Base-by-base conservation (phyloP, 148 eudicot genomes). In the Cornus suecica region DNA sequence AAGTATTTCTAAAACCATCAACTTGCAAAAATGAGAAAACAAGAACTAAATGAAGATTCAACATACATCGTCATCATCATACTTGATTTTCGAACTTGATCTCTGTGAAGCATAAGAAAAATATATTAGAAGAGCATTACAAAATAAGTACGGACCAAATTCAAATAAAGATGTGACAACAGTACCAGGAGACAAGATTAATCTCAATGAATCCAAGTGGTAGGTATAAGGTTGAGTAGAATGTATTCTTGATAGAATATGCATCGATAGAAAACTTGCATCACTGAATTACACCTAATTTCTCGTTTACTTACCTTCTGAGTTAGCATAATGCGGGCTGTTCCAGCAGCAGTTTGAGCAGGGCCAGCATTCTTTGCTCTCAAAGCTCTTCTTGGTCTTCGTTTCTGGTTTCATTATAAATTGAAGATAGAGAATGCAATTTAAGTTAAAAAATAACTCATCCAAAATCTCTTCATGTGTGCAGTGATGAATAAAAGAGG, bases 261-360 rank as follows among this genome's bases (percentile, higher is more conserved):
- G 4, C 52, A 5, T 45, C 10, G 9, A 10, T 45, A 14, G 13
- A 4, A 45, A 45, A 45, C 18, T 60, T 22, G n/a, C 42, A 14
- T 25, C 45, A 31, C 22, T 72, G 20, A 14, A n/a, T 27, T 2
- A n/a, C 23, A 28, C 6, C 7, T 26, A 18, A 13, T 32, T 29
- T 52, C 22, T 20, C 23, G 18, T 8, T 54, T 66, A 32, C 26
- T 51, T 69, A 85, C 87, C 87, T 84, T 84, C 75, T 79, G 79
- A 18, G 80, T 80, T 66, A 85, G 73, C 66, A 79, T 76, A 41
- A 81, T 85, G 69, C 77, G 82, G 52, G 87, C 80, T 58, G 87
- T 88, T 82, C 83, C 88, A 32, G 88, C 86, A 72, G 88, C 87
- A 62, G 84, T 85, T 66, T 81, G 80, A 72, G 85, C 78, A 52